phyloP scores from a whole-genome alignment of 805 yeast genomes.

The Suhomyces emberorum region DNA sequence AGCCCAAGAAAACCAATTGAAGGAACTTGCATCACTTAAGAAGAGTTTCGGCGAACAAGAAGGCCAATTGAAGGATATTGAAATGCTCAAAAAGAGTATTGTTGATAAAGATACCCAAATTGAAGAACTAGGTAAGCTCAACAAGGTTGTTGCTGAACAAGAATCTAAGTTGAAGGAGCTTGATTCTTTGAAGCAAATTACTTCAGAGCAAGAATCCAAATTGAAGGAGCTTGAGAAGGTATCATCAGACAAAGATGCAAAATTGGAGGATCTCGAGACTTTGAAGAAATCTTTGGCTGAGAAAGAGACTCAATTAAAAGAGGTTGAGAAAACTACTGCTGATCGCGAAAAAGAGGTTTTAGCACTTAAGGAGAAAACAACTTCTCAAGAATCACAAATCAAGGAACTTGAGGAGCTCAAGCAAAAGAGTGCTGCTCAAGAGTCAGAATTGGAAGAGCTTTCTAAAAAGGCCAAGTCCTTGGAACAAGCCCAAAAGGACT shows the following conservation, averaged over 20 bases:
- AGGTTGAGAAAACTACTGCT: background rate
- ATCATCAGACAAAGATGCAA: background rate
- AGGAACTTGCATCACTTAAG: background rate
- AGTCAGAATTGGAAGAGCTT: background rate
- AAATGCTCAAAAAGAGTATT: background rate
- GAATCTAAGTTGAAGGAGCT: background rate
- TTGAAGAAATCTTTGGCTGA: background rate
- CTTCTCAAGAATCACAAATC: background rate
- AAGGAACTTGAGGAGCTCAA: slow-evolving; percentile 1
- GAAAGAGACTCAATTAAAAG: background rate
- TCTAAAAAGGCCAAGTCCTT: background rate
- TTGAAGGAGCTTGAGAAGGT: background rate
- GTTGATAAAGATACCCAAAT: background rate
- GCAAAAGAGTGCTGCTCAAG: background rate
- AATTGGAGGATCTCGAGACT: background rate
- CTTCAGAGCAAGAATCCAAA: background rate
- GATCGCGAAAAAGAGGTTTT: background rate
- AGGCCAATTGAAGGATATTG: background rate
- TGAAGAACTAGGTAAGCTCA: background rate
- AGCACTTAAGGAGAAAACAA: background rate
- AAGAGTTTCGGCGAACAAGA: background rate
- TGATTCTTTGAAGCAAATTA: background rate
- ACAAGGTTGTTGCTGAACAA: background rate
- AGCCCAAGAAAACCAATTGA: background rate
- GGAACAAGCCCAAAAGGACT: background rate